Evolutionary conservation across 2,329 filamentous ascomycete genomes (phyloP), one percentile per base, ranked within the genome.

Genomic region (Didymella sp.): DNA sequence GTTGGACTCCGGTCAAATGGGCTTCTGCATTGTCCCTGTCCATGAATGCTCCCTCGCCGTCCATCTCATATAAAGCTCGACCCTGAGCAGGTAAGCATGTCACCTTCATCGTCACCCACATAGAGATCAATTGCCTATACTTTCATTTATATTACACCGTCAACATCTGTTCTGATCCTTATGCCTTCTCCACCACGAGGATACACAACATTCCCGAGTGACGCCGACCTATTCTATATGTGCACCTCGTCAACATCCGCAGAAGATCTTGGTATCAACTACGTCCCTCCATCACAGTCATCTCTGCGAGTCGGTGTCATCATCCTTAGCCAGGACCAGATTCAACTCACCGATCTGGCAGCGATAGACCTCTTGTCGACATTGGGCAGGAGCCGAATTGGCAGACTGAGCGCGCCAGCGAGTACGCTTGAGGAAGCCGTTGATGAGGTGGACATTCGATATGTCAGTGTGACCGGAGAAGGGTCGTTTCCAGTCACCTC

Each of bases 391-490:
- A 70, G 66, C 40, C 61, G 69, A 21, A 62, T 76, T 24, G 61
- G 59, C 60, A 63, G 49, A 48, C 46, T 70, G n/a, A 66, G 68
- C 30, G 61, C 72, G 15, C 52, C 69, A 17, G 54, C 62, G 22
- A 49, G 46, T 21, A 65, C 66, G n/a, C 42, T 72, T 5, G 67
- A 74, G 15, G 60, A 74, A 48, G 68, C 70, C 22, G 64, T 76
- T 38, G 73, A 75, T 51, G 73, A 75, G 48, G 56, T 76, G 30
- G 73, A 76, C 56, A 71, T 76, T 59, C 71, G 71, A 50, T 76
- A 74, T 61, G 67, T 76, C 62, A 74, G 64, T 58, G 67, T 72
- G 68, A 74, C 63, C 51, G 73, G 74, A 63, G 70, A 73, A 55
- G 72, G 73, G 40, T 71, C 71, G 38, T 75, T 74, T 60, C 60